Conservation (phyloP, 2,329 filamentous ascomycete species). For the Neopestalotiopsis sp. region DNA sequence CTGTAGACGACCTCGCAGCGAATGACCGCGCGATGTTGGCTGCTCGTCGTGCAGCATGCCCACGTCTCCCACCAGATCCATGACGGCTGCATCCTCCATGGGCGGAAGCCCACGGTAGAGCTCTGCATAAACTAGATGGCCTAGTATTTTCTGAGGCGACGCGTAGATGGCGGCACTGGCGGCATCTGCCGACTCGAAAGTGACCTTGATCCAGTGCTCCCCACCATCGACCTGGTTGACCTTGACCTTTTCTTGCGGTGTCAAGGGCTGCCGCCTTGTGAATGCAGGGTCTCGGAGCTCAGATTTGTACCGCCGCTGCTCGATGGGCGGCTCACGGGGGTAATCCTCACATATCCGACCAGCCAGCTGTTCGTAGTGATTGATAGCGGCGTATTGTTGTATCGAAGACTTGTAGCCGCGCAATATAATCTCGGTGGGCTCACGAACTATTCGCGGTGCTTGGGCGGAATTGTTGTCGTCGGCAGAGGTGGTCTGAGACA, state of each 20-base stretch:
- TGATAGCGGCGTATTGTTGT: slow-evolving; percentile 84
- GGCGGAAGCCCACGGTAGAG: slow-evolving; percentile 71
- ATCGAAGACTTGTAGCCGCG: slow-evolving; percentile 74
- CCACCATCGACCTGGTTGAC: slow-evolving; percentile 85
- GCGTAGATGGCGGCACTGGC: slow-evolving; percentile 72
- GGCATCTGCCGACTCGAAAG: slow-evolving; percentile 76
- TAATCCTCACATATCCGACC: slow-evolving; percentile 94
- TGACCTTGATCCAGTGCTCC: slow-evolving; percentile 90
- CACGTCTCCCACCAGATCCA: slow-evolving; percentile 52
- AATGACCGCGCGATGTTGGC: slow-evolving; percentile 19
- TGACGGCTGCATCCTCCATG: slow-evolving; percentile 66
- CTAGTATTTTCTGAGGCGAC: slow-evolving; percentile 75
- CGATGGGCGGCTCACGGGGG: slow-evolving; percentile 78
- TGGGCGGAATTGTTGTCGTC: slow-evolving; percentile 42
- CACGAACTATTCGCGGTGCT: slow-evolving; percentile 36
- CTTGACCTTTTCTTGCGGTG: slow-evolving; percentile 74
- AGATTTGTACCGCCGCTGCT: slow-evolving; percentile 73
- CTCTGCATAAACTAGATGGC: slow-evolving; percentile 74
- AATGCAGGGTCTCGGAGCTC: slow-evolving; percentile 76
- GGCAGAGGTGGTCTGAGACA: slow-evolving; percentile 26
- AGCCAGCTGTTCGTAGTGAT: slow-evolving; percentile 86
- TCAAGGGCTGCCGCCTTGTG: slow-evolving; percentile 68
- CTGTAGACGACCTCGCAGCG: slow-evolving; percentile 16
- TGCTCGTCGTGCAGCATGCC: slow-evolving; percentile 39
- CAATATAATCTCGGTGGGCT: slow-evolving; percentile 78